phyloP scores from a whole-genome alignment of 1,139 yeast genomes.

The Zygosaccharomyces pseudobailii region DNA sequence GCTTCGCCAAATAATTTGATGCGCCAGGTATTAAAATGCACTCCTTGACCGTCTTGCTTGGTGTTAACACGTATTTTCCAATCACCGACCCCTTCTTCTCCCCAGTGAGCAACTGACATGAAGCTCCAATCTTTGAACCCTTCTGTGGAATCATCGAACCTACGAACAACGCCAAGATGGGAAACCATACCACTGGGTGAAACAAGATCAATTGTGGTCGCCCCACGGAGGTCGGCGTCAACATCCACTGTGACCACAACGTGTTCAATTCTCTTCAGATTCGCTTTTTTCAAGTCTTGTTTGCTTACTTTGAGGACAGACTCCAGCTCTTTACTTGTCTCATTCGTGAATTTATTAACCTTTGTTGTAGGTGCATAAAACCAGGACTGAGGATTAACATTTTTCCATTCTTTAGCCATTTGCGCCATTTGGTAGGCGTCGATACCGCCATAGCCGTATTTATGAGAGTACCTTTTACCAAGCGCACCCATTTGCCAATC shows the following conservation, averaged over 20 bases:
- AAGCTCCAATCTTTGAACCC: constrained; percentile 88
- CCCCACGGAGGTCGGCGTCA: constrained; percentile 63
- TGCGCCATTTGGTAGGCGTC: constrained; percentile 78
- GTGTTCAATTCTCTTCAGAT: constrained; percentile 76
- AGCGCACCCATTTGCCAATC: constrained; percentile 59
- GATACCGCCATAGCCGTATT: constrained; percentile 87
- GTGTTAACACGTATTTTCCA: constrained; percentile 72
- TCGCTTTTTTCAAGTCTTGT: constrained; percentile 49
- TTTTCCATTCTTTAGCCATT: constrained; percentile 70
- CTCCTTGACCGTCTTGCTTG: constrained; percentile 38
- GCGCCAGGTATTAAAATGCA: constrained; percentile 66
- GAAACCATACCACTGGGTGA: constrained; percentile 78
- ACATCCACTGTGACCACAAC: constrained; percentile 76
- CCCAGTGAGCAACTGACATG: constrained; percentile 99
- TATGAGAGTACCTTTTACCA: constrained; percentile 67
- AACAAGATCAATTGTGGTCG: constrained; percentile 54
- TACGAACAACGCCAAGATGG: constrained; percentile 68
- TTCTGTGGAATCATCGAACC: constrained; percentile 46
- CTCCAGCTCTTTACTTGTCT: constrained; percentile 32
- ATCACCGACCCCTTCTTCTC: constrained; percentile 74
- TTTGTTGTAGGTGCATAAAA: constrained; percentile 41
- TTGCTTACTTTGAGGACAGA: constrained; percentile 46
- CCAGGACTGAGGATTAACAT: constrained; percentile 92
- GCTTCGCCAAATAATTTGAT: constrained; percentile 79
- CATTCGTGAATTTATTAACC: constrained; percentile 25